Base-by-base conservation (phyloP, 2,329 filamentous ascomycete species). In the Fusarium camptoceras region DNA sequence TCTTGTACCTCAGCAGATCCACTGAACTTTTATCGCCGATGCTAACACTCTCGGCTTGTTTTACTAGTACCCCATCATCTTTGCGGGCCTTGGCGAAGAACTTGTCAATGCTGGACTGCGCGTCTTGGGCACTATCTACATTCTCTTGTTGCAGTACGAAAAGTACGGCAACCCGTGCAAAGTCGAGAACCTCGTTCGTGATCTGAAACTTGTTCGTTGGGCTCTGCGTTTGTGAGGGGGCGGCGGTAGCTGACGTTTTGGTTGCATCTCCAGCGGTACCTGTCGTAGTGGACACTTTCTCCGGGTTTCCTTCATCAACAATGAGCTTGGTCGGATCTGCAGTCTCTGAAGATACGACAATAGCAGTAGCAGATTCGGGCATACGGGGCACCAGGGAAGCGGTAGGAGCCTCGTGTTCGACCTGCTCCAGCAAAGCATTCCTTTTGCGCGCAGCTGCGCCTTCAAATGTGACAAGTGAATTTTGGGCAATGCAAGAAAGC, bases 381-480 rank as follows among this genome's bases (percentile, higher is more conserved):
- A 50, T 57, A n/a, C 66, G 66, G n/a, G 56, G 63, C 27, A 59
- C 57, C 16, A 56, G 43, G n/a, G 56, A 55, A 24, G 65, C 55
- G 24, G 59, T 47, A n/a, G 51, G 49, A 10, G 58, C 41, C 42
- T 65, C 58, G n/a, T 58, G 49, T 28, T 70, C 66, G 15, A 68
- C 72, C 20, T 70, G 68, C 41, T 76, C 73, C 8, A 76, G 66
- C 18, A 76, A 64, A 7, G 69, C 74, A 16, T 71, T 74, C 20
- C 79, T 78, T 16, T 76, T 70, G 30, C 83, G 79, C 6, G 79
- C 76, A 4, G 82, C 79, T 58, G 79, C 79, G 7, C 90, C 91
- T 72, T 92, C 88, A 78, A 98, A 97, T 0, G 92, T 94, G 18
- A 98, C 91, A 6, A 99, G 85, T 0, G 94, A 91, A 75, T 98